Evolutionary conservation across 2,329 filamentous ascomycete species (phyloP).

Genomic region (Microdochium paspali): DNA sequence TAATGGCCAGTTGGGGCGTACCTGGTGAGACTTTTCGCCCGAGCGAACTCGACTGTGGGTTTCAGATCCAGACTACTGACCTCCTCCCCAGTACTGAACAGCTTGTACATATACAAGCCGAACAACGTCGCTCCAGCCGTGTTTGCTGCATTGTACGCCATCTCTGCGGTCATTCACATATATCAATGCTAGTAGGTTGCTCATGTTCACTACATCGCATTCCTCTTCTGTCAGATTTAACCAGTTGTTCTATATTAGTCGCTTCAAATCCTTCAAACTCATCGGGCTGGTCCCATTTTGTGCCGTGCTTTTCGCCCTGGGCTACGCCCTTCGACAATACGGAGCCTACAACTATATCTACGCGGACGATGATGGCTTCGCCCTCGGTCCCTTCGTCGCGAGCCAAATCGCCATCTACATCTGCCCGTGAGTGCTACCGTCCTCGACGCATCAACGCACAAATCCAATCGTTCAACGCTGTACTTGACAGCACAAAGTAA

Average conservation of each 20-base stretch:
- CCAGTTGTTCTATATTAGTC: conserved; percentile 26
- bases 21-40: not conserved
- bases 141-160: conserved; percentile 32
- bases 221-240: conserved; percentile 1
- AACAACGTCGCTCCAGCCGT: conserved; percentile 37
- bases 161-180: conserved; percentile 30
- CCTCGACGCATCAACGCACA: too few relatives aligned
- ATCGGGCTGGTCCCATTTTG: conserved; percentile 40
- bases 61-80: not conserved
- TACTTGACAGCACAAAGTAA: not conserved
- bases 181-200: conserved; percentile 29
- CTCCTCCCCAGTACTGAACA: conserved; percentile 8
- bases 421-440: conserved; percentile 22
- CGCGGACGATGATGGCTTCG: conserved; percentile 2
- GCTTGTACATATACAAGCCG: conserved; percentile 32
- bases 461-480: too few relatives aligned
- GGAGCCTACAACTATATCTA: conserved; percentile 39
- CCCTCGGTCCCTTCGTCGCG: conserved; percentile 31
- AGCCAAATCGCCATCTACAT: conserved; percentile 27
- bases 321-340: conserved; percentile 43
- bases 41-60: not conserved
- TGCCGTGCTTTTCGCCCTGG: conserved; percentile 38
- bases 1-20: not conserved
- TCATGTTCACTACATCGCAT: not conserved
- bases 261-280: conserved; percentile 40